phyloP scores from a whole-genome alignment of 257 asterid genomes.

The Ehretia macrophylla region DNA sequence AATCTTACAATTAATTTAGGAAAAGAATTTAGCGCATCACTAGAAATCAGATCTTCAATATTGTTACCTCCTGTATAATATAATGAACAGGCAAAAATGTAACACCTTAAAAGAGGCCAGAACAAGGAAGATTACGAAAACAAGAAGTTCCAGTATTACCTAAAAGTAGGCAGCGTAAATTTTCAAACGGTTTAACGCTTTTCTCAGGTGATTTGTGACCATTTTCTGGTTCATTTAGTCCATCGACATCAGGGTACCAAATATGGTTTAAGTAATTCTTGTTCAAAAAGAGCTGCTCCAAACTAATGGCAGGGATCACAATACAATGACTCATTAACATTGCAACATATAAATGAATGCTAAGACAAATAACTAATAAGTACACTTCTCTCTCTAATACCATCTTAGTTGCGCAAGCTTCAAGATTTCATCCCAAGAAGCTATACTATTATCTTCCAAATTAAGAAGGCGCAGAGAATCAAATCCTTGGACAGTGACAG shows the following conservation, averaged over 20 bases:
- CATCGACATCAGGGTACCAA: slow-evolving; percentile 54
- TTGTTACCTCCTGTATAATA: slow-evolving; percentile 64
- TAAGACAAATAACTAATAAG: slow-evolving; percentile 8
- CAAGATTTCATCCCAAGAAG: slow-evolving; percentile 75
- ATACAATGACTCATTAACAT: slow-evolving; percentile 14
- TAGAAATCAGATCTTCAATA: slow-evolving; percentile 61
- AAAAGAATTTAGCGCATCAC: slow-evolving; percentile 75
- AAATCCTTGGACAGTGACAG: slow-evolving; percentile 63
- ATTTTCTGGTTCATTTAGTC: slow-evolving; percentile 25
- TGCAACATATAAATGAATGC: slow-evolving; percentile 7
- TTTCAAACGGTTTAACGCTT: slow-evolving; percentile 49
- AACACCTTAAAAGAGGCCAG: slow-evolving; percentile 13
- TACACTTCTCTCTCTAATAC: slow-evolving; percentile 29
- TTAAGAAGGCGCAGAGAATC: slow-evolving; percentile 67
- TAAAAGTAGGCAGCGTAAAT: slow-evolving; percentile 64
- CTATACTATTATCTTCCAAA: slow-evolving; percentile 74
- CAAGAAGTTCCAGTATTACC: slow-evolving; percentile 40
- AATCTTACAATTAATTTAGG: slow-evolving; percentile 73
- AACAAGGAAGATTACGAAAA: slow-evolving; percentile 10
- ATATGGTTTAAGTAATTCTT: slow-evolving; percentile 54
- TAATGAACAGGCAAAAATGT: slow-evolving; percentile 14
- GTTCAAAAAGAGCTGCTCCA: slow-evolving; percentile 87
- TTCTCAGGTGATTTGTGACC: slow-evolving; percentile 32
- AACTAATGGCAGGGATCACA: slow-evolving; percentile 42
- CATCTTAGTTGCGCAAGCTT: slow-evolving; percentile 68